A percentile compares a stretch with the other conserved stretches of the same genome.
phyloP scores from a whole-genome alignment of 78 protist species.

The Chrysochromulina tobinii region DNA sequence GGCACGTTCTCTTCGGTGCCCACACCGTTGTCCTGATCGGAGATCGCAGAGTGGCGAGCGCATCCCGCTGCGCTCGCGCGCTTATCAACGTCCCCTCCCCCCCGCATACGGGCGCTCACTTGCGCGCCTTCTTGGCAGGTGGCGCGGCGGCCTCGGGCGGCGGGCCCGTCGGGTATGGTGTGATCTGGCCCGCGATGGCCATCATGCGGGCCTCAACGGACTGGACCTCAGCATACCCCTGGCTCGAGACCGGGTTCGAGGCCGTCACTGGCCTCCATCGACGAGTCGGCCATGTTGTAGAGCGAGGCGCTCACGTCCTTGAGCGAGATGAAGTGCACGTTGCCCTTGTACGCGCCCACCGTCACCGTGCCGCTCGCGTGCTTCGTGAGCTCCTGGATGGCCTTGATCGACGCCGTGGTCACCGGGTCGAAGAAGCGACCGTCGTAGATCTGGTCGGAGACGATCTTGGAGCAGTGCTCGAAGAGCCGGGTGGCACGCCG shows the following conservation, averaged over 20 bases:
- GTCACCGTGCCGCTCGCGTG: constrained; percentile 22
- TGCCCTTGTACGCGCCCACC: constrained; percentile 32
- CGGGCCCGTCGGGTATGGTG: background rate
- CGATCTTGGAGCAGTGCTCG: background rate
- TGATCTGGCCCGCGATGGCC: constrained; percentile 35
- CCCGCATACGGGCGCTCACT: too few species aligned
- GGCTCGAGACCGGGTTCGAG: constrained; percentile 45
- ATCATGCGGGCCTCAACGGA: constrained; percentile 38
- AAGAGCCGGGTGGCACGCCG: constrained; percentile 39
- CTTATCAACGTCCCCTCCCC: too few species aligned
- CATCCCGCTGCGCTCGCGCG: too few species aligned
- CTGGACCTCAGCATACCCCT: constrained; percentile 43
- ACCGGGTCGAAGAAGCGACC: constrained; percentile 53
- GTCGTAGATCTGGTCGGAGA: constrained; percentile 48
- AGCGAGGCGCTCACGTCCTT: constrained; percentile 28
- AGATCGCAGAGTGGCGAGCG: too few species aligned
- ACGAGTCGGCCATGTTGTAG: constrained; percentile 47
- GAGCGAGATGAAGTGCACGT: background rate
- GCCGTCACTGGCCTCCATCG: constrained; percentile 37
- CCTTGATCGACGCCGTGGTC: constrained; percentile 27
- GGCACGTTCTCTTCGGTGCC: too few species aligned
- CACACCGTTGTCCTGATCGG: too few species aligned
- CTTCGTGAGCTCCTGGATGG: constrained; percentile 27
- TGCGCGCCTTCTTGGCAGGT: too few species aligned
- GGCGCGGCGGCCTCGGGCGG: too few species aligned